Evolutionary conservation across 805 yeast species (phyloP).

Genomic region (Limtongozyma cylindracea): DNA sequence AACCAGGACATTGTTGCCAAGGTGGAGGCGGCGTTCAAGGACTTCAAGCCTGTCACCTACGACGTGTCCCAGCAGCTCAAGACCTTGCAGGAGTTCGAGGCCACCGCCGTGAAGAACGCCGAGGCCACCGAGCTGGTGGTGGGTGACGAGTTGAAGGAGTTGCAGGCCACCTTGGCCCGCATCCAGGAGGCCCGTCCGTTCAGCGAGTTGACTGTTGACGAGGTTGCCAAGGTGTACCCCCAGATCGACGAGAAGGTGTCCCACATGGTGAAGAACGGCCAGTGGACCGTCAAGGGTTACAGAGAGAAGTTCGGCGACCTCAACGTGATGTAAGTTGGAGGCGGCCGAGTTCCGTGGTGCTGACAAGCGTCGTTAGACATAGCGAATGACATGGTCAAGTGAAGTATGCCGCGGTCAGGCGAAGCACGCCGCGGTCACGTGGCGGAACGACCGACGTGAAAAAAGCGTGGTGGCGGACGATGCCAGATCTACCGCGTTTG

Average conservation of each 20-base stretch:
- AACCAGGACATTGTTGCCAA: conserved; percentile 60
- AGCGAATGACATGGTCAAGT: too few relatives aligned
- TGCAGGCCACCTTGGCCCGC: conserved; percentile 73
- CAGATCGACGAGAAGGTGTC: conserved; percentile 90
- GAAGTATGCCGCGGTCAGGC: too few relatives aligned
- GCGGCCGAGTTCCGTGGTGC: too few relatives aligned
- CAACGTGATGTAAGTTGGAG: conserved; percentile 70
- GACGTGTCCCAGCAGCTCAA: conserved; percentile 78
- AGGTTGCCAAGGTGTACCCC: conserved; percentile 86
- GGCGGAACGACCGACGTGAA: too few relatives aligned
- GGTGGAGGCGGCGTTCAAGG: conserved; percentile 49
- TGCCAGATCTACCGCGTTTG: too few relatives aligned
- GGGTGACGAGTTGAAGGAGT: conserved; percentile 58
- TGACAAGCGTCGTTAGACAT: too few relatives aligned
- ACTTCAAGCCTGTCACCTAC: conserved; percentile 65
- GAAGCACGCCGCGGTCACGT: too few relatives aligned
- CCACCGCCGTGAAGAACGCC: conserved; percentile 89
- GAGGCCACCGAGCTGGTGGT: conserved; percentile 80
- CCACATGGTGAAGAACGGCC: conserved; percentile 88
- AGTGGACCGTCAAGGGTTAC: conserved; percentile 97
- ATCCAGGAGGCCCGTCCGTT: conserved; percentile 95
- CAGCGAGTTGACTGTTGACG: conserved; percentile 90
- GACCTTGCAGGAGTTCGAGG: conserved; percentile 82
- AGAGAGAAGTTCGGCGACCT: conserved; percentile 94
- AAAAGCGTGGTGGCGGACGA: too few relatives aligned